Conservation (phyloP, 106 monocot species). For the Platanthera guangdongensis region DNA sequence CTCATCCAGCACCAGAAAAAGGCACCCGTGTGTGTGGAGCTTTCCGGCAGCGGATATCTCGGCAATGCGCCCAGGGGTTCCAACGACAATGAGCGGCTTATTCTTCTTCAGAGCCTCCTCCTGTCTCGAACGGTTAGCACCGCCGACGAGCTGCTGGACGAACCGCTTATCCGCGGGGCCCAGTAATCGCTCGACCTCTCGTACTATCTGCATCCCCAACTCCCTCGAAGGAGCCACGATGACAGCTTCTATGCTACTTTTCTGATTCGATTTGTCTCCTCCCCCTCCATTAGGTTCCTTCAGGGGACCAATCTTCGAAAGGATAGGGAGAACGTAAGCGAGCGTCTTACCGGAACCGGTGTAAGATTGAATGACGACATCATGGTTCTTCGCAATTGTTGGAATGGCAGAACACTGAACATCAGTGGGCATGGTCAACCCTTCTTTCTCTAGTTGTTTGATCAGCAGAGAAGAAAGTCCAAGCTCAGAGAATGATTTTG, state of each 20-base stretch:
- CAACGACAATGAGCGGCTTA: slow-evolving; percentile 79
- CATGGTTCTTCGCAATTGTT: slow-evolving; percentile 57
- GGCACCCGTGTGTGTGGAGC: slow-evolving; percentile 78
- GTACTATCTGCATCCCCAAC: slow-evolving; percentile 93
- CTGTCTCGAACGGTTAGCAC: slow-evolving; percentile 90
- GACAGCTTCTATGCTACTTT: slow-evolving; percentile 69
- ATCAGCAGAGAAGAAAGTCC: slow-evolving; percentile 57
- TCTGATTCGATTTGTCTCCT: slow-evolving; percentile 22
- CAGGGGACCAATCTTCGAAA: slow-evolving; percentile 68
- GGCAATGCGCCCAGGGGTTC: slow-evolving; percentile 91
- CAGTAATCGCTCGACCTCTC: slow-evolving; percentile 73
- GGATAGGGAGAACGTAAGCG: slow-evolving; percentile 93
- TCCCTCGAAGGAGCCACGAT: slow-evolving; percentile 94
- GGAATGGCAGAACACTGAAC: slow-evolving; percentile 88
- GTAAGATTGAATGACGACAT: slow-evolving; percentile 90
- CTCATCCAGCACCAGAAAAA: slow-evolving; percentile 82
- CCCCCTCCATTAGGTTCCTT: slow-evolving; percentile 22
- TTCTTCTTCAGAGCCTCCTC: slow-evolving; percentile 95
- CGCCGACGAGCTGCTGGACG: slow-evolving; percentile 96
- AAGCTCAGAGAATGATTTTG: slow-evolving; percentile 74
- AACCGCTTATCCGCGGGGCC: slow-evolving; percentile 54
- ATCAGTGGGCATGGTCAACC: slow-evolving; percentile 71
- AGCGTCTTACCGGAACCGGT: slow-evolving; percentile 99
- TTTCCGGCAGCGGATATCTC: slow-evolving; percentile 95
- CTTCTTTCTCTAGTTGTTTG: slow-evolving; percentile 44